Evolutionary conservation across 192 early-diverging fungal species (phyloP).

Genomic region (Backusella luteola): DNA sequence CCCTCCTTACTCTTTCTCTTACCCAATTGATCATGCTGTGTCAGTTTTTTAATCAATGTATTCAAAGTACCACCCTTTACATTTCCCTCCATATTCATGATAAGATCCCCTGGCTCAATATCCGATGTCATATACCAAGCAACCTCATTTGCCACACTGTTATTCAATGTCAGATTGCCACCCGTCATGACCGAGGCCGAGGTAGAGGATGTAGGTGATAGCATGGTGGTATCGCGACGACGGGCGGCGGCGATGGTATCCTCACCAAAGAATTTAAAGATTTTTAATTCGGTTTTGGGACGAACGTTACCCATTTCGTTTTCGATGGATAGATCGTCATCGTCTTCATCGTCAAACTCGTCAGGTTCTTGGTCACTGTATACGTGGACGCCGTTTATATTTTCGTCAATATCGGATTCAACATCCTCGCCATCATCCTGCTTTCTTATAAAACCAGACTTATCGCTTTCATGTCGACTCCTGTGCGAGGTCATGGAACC

Average conservation of each 20-base stretch:
- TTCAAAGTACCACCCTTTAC: constrained; percentile 80
- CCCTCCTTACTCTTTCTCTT: not conserved
- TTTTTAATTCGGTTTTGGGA: constrained; percentile 33
- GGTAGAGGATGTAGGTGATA: not conserved
- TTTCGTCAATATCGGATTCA: constrained; percentile 1
- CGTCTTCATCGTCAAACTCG: not conserved
- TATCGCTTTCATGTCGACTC: not conserved
- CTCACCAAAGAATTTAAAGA: constrained; percentile 63
- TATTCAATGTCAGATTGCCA: not conserved
- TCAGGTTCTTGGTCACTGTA: not conserved
- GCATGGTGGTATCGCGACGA: constrained; percentile 14
- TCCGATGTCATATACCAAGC: constrained; percentile 69
- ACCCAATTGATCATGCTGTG: constrained; percentile 70
- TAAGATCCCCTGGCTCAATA: constrained; percentile 58
- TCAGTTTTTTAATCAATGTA: constrained; percentile 76
- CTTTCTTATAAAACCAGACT: not conserved
- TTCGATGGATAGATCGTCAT: not conserved
- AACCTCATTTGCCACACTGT: not conserved
- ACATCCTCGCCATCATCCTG: not conserved
- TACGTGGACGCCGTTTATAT: not conserved
- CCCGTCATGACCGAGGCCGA: not conserved
- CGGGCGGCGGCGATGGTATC: constrained; percentile 28
- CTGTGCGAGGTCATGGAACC: not conserved
- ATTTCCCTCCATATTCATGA: constrained; percentile 75
- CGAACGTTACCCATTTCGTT: not conserved